Percentiles rank a stretch among this genome's conserved stretches.
Evolutionary conservation across 306 rosid genomes (phyloP).

Genomic region (Vigna reflexopilosa): DNA sequence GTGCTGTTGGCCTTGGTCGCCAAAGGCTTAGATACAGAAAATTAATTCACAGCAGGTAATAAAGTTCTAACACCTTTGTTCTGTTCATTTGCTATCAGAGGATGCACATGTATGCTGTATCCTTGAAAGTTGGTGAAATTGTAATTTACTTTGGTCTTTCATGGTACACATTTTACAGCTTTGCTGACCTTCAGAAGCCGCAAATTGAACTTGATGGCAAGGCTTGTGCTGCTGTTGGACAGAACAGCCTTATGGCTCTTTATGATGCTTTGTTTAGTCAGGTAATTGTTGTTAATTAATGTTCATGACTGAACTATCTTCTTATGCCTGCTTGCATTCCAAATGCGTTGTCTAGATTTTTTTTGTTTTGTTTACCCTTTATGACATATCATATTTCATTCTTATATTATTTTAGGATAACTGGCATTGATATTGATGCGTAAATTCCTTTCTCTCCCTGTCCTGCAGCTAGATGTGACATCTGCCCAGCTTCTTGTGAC

Average conservation of each 20-base stretch:
- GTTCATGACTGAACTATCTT: background rate
- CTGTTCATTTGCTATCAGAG: background rate
- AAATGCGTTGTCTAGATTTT: background rate
- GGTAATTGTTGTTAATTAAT: slow-evolving; percentile 58
- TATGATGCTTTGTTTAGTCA: slow-evolving; percentile 88
- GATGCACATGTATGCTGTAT: background rate
- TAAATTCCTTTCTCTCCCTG: slow-evolving; percentile 38
- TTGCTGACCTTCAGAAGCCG: slow-evolving; percentile 98
- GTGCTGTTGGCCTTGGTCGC: slow-evolving; percentile 99
- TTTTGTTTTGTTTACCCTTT: background rate
- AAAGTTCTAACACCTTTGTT: slow-evolving; percentile 1
- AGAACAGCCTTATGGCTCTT: slow-evolving; percentile 89
- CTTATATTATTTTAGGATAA: background rate
- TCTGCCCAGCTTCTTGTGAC: slow-evolving; percentile 98
- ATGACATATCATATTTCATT: slow-evolving; percentile 21
- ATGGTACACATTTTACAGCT: slow-evolving; percentile 55
- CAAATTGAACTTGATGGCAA: slow-evolving; percentile 96
- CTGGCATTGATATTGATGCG: slow-evolving; percentile 32
- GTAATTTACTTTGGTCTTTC: slow-evolving; percentile 27
- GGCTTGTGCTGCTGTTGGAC: slow-evolving; percentile 99
- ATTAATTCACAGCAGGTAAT: slow-evolving; percentile 89
- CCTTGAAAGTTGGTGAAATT: slow-evolving; percentile 32
- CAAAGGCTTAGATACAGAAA: slow-evolving; percentile 88
- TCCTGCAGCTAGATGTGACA: slow-evolving; percentile 84
- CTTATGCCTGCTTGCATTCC: slow-evolving; percentile 12